Conservation (phyloP, 805 yeast species). For the Starmerella geochares region DNA sequence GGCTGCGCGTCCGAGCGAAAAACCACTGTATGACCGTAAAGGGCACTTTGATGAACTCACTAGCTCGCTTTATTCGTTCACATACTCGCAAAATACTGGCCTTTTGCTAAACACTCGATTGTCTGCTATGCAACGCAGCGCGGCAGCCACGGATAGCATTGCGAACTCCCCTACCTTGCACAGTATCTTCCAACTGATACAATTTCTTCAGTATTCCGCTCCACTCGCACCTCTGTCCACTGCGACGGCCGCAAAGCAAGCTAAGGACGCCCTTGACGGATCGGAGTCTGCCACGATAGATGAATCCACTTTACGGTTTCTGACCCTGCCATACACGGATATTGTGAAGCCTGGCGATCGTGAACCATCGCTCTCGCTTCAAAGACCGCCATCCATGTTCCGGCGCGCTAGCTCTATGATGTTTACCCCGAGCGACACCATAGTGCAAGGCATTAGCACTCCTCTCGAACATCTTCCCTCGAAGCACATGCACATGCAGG, state of each 20-base stretch:
- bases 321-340: constrained; percentile 9
- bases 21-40: neutral
- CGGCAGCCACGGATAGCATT: neutral
- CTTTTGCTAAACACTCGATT: constrained; percentile 22
- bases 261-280: neutral
- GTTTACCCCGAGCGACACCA: neutral
- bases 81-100: constrained; percentile 22
- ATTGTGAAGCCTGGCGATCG: neutral
- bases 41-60: constrained; percentile 2
- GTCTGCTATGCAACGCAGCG: constrained; percentile 20
- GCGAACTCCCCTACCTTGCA: neutral
- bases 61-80: constrained; percentile 18
- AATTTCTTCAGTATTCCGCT: neutral
- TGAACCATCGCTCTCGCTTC: neutral
- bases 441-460: constrained; percentile 34
- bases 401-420: constrained; percentile 18
- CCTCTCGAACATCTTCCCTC: constrained; percentile 46
- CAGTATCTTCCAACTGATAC: neutral
- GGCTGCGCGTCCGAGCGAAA: neutral
- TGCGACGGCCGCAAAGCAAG: neutral
- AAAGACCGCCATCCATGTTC: constrained; percentile 16
- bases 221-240: neutral
- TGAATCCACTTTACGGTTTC: constrained; percentile 14
- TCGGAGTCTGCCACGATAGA: neutral
- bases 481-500: constrained; percentile 57